Base-by-base conservation (phyloP, 176 grass and related monocot species). In the Avena sativa region DNA sequence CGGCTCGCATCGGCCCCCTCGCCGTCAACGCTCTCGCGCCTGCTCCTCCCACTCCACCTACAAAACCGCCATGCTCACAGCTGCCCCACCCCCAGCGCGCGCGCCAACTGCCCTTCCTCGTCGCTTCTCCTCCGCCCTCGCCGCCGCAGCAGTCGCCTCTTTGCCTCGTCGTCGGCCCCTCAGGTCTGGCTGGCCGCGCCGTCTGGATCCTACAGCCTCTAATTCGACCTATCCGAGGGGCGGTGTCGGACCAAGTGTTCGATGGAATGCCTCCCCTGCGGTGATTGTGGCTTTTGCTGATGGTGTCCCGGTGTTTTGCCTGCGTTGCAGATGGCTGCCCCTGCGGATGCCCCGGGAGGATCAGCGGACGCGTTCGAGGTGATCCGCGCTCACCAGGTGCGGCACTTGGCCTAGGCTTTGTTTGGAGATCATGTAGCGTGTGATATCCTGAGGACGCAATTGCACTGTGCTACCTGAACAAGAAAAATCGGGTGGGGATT, bases 301-400 rank as follows among this genome's bases (percentile, higher is more conserved):
- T 16, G 17, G 44, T 6, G 11, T 21, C 60, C 0, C 34, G 58
- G 2, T 75, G 65, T 59, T 81, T 70, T 78, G 20, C 19, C 53
- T 71, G 43, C 34, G 71, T 78, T 88, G 61, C 92, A 92, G 92
- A 90, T 94, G 92, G 85, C 90, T 11, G 90, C 85, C 14, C 81
- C 86, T 68, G 80, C 90, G 5, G 93, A 93, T 86, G 81, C 77
- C 21, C 68, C 81, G 0, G 85, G 78, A 2, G 76, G 81, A 81
- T 83, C 90, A 2, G 62, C 79, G 2, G 90, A 97, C 63, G 74
- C 85, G 21, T 97, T 94, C 51, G 95, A 98, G 90, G 80, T 86
- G 85, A 93, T 98, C 87, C 89, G 89, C 19, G 89, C 84, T 89
- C 96, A 95, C 78, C 91, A 98, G 96, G 93, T 98, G 46, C 34